phyloP scores from a whole-genome alignment of 306 rosid genomes.

The Acacia confusa region DNA sequence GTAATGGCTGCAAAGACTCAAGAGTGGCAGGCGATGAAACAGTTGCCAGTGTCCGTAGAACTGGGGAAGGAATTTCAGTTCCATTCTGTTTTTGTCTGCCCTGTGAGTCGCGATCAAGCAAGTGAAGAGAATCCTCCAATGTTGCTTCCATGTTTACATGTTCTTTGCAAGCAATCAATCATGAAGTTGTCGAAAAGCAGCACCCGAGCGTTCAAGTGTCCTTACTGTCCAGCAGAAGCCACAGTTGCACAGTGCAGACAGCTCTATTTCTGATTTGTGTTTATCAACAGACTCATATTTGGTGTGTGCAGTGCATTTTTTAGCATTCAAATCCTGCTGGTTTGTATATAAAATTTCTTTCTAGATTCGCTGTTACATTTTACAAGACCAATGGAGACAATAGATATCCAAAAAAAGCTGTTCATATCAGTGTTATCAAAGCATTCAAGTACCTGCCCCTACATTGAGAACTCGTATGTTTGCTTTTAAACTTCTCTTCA shows the following conservation, averaged over 20 bases:
- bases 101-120: constrained; percentile 82
- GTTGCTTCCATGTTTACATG: constrained; percentile 84
- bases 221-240: constrained; percentile 75
- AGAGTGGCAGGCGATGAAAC: constrained; percentile 83
- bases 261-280: constrained; percentile 57
- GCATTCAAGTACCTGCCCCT: not conserved
- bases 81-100: constrained; percentile 88
- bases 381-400: constrained; percentile 27
- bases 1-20: constrained; percentile 89
- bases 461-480: not conserved
- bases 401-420: constrained; percentile 38
- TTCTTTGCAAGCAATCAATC: constrained; percentile 88
- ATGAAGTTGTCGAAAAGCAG: constrained; percentile 68
- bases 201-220: constrained; percentile 75
- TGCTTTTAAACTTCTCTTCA: not conserved
- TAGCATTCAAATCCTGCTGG: constrained; percentile 32
- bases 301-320: constrained; percentile 35
- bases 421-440: constrained; percentile 20
- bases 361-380: constrained; percentile 34
- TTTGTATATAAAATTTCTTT: constrained; percentile 53
- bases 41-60: constrained; percentile 81
- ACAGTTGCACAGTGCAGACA: constrained; percentile 61
- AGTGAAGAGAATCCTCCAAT: constrained; percentile 87
- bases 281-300: constrained; percentile 12
- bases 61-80: constrained; percentile 83